Conservation (phyloP, 73 alveolate genomes). For the Diophrys sp. region DNA sequence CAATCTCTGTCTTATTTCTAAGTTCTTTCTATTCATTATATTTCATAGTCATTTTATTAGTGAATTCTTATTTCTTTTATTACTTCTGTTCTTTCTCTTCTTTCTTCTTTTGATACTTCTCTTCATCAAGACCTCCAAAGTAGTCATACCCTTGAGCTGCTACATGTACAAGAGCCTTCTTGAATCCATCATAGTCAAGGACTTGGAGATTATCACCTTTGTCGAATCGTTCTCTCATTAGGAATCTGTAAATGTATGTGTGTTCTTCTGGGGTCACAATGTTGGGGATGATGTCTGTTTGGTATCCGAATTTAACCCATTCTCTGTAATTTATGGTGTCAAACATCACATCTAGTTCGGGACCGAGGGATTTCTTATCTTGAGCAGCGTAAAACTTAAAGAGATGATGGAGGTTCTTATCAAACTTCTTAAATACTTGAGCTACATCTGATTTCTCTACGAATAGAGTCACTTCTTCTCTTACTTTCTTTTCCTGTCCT, state of each 20-base stretch:
- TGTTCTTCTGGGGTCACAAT: constrained; percentile 34
- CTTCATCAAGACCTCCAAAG: constrained; percentile 42
- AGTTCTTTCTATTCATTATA: constrained; percentile 7
- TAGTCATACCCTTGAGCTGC: constrained; percentile 39
- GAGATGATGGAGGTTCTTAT: constrained; percentile 17
- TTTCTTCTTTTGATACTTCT: constrained; percentile 10
- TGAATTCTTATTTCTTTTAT: constrained; percentile 13
- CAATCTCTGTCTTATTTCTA: constrained; percentile 11
- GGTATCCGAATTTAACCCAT: constrained; percentile 47
- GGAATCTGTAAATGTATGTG: constrained; percentile 29
- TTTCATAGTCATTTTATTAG: constrained; percentile 8
- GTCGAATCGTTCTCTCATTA: constrained; percentile 35
- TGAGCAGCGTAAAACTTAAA: constrained; percentile 38
- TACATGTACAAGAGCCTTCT: constrained; percentile 39
- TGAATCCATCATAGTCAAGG: constrained; percentile 26
- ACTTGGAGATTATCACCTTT: constrained; percentile 17
- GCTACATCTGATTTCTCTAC: not conserved
- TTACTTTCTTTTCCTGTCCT: constrained; percentile 32
- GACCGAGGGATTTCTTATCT: constrained; percentile 30
- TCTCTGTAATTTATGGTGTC: constrained; percentile 40
- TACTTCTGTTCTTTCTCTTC: constrained; percentile 14
- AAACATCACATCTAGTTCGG: constrained; percentile 5
- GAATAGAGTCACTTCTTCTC: constrained; percentile 40
- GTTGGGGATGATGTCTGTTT: constrained; percentile 40
- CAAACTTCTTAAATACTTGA: constrained; percentile 14